Percentiles rank a stretch among this genome's conserved stretches.
phyloP scores from a whole-genome alignment of 495 filamentous ascomycete species.

The Astrothelium subdiscretum region DNA sequence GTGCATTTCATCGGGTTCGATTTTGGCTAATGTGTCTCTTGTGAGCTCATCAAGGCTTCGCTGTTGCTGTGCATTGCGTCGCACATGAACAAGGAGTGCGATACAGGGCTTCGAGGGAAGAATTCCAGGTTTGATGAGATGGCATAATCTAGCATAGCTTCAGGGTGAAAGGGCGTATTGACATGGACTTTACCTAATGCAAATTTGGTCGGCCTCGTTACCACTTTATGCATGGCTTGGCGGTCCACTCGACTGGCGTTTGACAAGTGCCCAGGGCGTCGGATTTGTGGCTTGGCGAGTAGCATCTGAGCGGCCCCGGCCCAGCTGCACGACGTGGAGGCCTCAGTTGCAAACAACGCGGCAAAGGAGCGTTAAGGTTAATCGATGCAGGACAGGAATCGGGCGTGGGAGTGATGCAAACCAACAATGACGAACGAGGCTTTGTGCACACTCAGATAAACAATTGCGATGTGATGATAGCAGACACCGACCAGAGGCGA shows the following conservation, averaged over 20 bases:
- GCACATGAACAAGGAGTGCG: too few relatives aligned
- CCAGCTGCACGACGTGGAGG: neutral
- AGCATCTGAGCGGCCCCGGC: neutral
- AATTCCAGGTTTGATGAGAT: too few relatives aligned
- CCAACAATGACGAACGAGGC: neutral
- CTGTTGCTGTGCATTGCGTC: too few relatives aligned
- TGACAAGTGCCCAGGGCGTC: neutral
- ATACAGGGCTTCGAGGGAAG: too few relatives aligned
- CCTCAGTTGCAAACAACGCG: neutral
- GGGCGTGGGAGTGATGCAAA: neutral
- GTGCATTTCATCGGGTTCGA: neutral
- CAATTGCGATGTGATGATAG: too few relatives aligned
- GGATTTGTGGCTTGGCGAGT: neutral
- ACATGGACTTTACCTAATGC: neutral
- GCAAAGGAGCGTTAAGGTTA: neutral
- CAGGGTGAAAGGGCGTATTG: too few relatives aligned
- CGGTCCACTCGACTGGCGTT: neutral
- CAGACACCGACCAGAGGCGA: neutral
- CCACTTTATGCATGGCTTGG: neutral
- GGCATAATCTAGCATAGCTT: too few relatives aligned
- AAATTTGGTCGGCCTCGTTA: neutral
- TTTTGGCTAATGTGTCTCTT: neutral
- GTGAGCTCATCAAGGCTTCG: too few relatives aligned
- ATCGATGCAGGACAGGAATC: neutral
- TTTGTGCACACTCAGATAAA: too few relatives aligned